Percentiles rank a stretch among this genome's conserved stretches.
Evolutionary conservation across 2,329 filamentous ascomycete genomes (phyloP).

Genomic region (Aspergillus latus): DNA sequence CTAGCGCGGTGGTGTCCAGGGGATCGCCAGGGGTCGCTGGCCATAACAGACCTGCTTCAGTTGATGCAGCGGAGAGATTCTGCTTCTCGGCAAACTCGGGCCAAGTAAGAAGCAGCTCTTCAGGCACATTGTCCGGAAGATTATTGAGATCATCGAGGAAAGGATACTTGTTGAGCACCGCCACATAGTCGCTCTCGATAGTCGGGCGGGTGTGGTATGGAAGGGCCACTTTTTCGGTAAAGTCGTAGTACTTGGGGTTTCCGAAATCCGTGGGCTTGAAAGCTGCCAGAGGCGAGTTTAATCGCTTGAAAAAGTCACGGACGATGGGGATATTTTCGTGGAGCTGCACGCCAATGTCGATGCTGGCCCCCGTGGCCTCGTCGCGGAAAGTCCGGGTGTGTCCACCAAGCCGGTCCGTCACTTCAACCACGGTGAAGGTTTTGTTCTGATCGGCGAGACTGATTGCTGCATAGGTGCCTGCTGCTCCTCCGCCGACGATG

Average conservation of each 20-base stretch:
- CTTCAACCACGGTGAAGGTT: conserved; percentile 29
- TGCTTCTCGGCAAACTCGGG: background rate
- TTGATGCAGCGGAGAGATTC: background rate
- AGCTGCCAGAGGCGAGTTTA: conserved; percentile 18
- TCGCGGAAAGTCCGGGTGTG: conserved; percentile 28
- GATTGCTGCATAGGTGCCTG: conserved; percentile 33
- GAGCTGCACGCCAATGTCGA: conserved; percentile 32
- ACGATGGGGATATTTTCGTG: conserved; percentile 24
- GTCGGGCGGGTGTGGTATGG: conserved; percentile 12
- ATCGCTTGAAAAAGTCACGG: conserved; percentile 24
- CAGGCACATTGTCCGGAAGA: conserved; percentile 16
- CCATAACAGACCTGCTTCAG: background rate
- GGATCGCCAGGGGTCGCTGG: background rate
- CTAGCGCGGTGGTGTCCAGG: background rate
- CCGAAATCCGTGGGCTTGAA: background rate
- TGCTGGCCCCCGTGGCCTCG: conserved; percentile 15
- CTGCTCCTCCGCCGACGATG: conserved; percentile 32
- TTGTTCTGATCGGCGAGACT: conserved; percentile 27
- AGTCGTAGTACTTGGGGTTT: conserved; percentile 1
- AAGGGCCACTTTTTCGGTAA: background rate
- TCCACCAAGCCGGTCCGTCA: conserved; percentile 26
- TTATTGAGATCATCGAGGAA: conserved; percentile 12
- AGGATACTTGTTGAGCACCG: conserved; percentile 6
- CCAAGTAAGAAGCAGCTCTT: conserved; percentile 8
- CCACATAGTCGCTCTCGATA: conserved; percentile 18